Evolutionary conservation across 2,329 filamentous ascomycete species (phyloP), one percentile per base, ranked within the genome.

Genomic region (Mollisia scopiformis): DNA sequence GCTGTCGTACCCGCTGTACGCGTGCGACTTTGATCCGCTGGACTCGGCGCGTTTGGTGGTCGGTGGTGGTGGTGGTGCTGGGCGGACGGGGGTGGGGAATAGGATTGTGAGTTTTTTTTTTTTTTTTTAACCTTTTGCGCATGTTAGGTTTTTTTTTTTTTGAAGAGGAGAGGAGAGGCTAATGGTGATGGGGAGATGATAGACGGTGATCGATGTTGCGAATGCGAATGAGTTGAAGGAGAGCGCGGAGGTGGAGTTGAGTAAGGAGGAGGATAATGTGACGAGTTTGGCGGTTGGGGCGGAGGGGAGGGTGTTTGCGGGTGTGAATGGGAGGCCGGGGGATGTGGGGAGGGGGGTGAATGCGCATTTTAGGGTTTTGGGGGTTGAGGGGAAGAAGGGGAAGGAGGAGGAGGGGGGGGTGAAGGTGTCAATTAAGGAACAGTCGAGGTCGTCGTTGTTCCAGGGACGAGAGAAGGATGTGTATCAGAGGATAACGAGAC

Each of bases 181-280:
- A n/a, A n/a, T n/a, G n/a, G n/a, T n/a, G n/a, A n/a, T n/a, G n/a
- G n/a, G n/a, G n/a, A n/a, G n/a, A n/a, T n/a, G n/a, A n/a, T n/a
- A 75, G 74, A 74, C 73, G 10, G 55, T 75, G 6, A 58, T 75
- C 1, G 66, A 75, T 43, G 67, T 69, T 13, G 69, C 72, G 11
- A 71, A 71, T 23, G 61, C 70, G 6, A 60, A 59, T n/a, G 66
- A 72, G 79, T 69, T 87, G 84, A 37, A 80, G 85, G 58, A 84
- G 88, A 51, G 83, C 23, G 85, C 88, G 66, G 91, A 96, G 68
- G 82, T 94, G 71, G 87, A 92, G 61, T 86, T 97, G 52, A 90
- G 90, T 63, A 84, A 87, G 68, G 87, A 93, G 72, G 93, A 97
- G 78, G 94, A 98, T 76, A 96, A 90, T 59, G 91, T 96, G 61